These are phyloP conservation scores for Secale cereale DNA, from an alignment of 176 grass and related monocot genomes.

Conservation along the genomic window DNA sequence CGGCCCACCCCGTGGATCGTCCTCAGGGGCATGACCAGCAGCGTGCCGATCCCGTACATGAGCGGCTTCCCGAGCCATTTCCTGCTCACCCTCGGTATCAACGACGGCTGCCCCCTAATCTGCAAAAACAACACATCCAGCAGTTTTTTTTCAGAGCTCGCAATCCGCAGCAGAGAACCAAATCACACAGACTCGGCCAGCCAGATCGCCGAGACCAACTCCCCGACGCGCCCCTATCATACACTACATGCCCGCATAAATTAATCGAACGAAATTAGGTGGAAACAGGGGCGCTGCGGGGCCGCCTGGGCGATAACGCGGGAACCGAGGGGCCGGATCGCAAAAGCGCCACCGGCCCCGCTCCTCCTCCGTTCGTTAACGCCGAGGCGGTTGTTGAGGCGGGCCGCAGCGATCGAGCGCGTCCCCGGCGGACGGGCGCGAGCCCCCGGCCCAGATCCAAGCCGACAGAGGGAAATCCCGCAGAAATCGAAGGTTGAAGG, in stretches of 20 bases:
- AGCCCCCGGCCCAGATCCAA: conserved; percentile 16
- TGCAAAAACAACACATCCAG: conserved; percentile 25
- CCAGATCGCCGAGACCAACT: conserved; percentile 4
- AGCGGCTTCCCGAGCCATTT: conserved; percentile 81
- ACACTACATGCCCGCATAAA: background rate
- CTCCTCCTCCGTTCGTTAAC: background rate
- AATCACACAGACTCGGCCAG: background rate
- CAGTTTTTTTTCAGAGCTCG: background rate
- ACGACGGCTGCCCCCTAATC: conserved; percentile 56
- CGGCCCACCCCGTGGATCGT: conserved; percentile 71
- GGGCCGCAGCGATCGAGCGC: background rate
- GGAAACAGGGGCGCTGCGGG: background rate
- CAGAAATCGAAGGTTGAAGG: background rate
- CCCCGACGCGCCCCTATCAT: background rate
- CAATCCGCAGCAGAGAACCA: background rate
- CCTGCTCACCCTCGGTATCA: conserved; percentile 72
- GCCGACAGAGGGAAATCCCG: background rate
- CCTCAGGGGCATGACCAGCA: conserved; percentile 75
- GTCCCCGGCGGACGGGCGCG: background rate
- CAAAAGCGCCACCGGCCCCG: background rate
- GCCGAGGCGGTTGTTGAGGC: conserved; percentile 12
- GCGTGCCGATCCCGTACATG: conserved; percentile 63
- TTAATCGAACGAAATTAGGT: background rate
- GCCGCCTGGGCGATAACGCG: background rate
- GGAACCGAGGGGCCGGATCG: conserved; percentile 1